Evolutionary conservation across 768 basidiomycete species (phyloP).

Genomic region (Amanita phalloides): DNA sequence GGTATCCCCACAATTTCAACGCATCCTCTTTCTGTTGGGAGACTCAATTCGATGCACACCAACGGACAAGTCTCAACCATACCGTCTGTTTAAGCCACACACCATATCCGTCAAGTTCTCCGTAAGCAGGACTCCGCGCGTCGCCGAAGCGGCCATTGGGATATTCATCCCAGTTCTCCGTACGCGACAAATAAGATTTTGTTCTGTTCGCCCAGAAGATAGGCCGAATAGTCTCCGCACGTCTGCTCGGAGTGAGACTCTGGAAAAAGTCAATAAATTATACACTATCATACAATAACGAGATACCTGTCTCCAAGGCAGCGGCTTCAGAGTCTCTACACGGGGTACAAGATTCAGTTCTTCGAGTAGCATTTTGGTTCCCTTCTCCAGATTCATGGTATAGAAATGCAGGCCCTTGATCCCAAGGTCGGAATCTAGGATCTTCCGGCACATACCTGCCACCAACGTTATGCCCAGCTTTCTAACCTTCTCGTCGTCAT

Average conservation of each 20-base stretch:
- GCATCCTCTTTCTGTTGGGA: slow-evolving; percentile 77
- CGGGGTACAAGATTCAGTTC: slow-evolving; percentile 84
- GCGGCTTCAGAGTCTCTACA: slow-evolving; percentile 84
- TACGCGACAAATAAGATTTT: slow-evolving; percentile 90
- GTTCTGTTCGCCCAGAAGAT: slow-evolving; percentile 99
- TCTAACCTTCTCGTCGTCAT: slow-evolving; percentile 86
- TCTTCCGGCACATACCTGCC: slow-evolving; percentile 85
- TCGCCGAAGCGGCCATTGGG: slow-evolving; percentile 99
- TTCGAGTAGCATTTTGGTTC: slow-evolving; percentile 89
- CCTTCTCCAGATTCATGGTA: slow-evolving; percentile 95
- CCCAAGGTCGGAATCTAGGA: slow-evolving; percentile 69
- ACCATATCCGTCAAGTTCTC: slow-evolving; percentile 95
- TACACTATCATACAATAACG: not conserved
- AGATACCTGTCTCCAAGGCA: slow-evolving; percentile 92
- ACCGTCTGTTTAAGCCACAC: slow-evolving; percentile 88
- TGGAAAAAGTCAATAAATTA: slow-evolving; percentile 19
- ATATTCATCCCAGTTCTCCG: slow-evolving; percentile 99
- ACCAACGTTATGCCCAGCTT: slow-evolving; percentile 91
- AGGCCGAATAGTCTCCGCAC: slow-evolving; percentile 87
- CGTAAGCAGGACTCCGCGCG: slow-evolving; percentile 94
- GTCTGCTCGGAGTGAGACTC: slow-evolving; percentile 88
- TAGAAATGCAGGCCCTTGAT: slow-evolving; percentile 92
- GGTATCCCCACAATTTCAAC: slow-evolving; percentile 79
- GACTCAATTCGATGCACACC: not conserved
- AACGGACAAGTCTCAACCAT: slow-evolving; percentile 3